Evolutionary conservation across 2,329 filamentous ascomycete genomes (phyloP).

Genomic region (Penicillium freii): DNA sequence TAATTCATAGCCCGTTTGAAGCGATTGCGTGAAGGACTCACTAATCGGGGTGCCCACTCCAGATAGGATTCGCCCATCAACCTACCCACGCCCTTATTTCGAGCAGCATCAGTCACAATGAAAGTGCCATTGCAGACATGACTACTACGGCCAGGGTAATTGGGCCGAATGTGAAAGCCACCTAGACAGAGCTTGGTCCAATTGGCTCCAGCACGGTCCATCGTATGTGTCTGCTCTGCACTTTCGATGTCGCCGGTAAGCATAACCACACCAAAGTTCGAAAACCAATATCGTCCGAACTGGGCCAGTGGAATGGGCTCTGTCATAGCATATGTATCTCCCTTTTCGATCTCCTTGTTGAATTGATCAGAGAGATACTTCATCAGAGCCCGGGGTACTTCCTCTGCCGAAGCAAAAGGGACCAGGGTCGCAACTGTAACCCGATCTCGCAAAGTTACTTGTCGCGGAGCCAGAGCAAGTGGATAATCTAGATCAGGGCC

Average conservation of each 20-base stretch:
- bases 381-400: constrained; percentile 73
- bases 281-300: constrained; percentile 85
- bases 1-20: constrained; percentile 36
- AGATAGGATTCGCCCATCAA: constrained; percentile 75
- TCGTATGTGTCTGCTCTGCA: constrained; percentile 52
- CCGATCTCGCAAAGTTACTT: constrained; percentile 79
- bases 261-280: constrained; percentile 87
- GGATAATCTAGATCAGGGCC: constrained; percentile 55
- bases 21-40: constrained; percentile 32
- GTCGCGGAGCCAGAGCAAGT: constrained; percentile 65
- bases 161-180: constrained; percentile 92
- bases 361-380: constrained; percentile 78
- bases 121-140: constrained; percentile 81
- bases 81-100: constrained; percentile 71
- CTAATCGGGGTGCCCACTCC: constrained; percentile 69
- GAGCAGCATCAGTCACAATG: constrained; percentile 69
- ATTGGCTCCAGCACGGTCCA: constrained; percentile 59
- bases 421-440: constrained; percentile 81
- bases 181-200: constrained; percentile 81
- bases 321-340: constrained; percentile 88
- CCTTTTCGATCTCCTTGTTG: constrained; percentile 86
- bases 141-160: constrained; percentile 86
- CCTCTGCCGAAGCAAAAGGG: constrained; percentile 72
- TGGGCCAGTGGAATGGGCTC: constrained; percentile 69
- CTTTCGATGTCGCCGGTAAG: constrained; percentile 71